Conservation (phyloP, 257 asterid species). For the Solanum commersonii region DNA sequence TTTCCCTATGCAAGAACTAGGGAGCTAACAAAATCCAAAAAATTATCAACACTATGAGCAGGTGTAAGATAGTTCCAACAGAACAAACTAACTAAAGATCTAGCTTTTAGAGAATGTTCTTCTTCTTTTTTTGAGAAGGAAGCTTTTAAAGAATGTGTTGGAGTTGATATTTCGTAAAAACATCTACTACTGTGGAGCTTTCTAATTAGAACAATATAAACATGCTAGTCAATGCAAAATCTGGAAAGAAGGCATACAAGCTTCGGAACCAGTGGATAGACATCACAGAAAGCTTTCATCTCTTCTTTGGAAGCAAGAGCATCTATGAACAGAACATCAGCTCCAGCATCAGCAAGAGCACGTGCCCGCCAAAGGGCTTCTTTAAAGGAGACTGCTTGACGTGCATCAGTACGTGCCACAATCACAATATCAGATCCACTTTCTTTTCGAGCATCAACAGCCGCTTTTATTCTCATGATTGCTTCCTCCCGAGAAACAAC, state of each 20-base stretch:
- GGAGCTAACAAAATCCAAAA: neutral
- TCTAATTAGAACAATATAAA: neutral
- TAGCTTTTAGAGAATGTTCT: neutral
- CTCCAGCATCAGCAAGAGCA: slow-evolving; percentile 86
- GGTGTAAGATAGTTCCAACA: neutral
- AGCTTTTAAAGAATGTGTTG: neutral
- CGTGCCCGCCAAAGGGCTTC: slow-evolving; percentile 90
- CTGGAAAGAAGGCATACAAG: slow-evolving; percentile 34
- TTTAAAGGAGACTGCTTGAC: slow-evolving; percentile 79
- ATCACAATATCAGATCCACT: slow-evolving; percentile 88
- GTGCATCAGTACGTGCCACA: slow-evolving; percentile 96
- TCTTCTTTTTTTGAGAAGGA: neutral
- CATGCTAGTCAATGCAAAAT: neutral
- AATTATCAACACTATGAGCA: neutral
- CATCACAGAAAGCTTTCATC: slow-evolving; percentile 77
- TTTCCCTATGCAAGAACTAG: neutral
- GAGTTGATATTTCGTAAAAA: neutral
- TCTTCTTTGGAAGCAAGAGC: slow-evolving; percentile 92
- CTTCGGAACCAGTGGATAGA: slow-evolving; percentile 75
- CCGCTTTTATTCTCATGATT: slow-evolving; percentile 68
- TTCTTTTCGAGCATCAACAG: slow-evolving; percentile 86
- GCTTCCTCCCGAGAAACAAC: slow-evolving; percentile 92
- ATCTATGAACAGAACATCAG: slow-evolving; percentile 87
- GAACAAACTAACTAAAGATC: neutral
- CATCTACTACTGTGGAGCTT: neutral